Evolutionary conservation across 2,329 filamentous ascomycete genomes (phyloP), one percentile per base, ranked within the genome.

Genomic region (Alternaria ethzedia): DNA sequence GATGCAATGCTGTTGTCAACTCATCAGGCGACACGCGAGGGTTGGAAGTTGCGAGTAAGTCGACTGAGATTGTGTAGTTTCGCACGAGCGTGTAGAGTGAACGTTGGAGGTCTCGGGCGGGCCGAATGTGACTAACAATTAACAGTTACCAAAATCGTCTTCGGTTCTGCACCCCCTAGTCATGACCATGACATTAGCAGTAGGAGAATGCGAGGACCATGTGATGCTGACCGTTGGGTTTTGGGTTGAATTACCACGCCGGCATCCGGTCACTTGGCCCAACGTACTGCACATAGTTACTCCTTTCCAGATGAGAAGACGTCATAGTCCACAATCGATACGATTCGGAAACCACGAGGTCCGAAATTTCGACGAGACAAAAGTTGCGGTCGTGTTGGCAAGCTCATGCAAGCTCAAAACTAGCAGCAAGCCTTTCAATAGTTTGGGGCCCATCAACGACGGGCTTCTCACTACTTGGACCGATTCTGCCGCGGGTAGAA

Each of bases 371-470:
- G 36, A 26, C 32, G 21, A 65, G 26, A 57, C 26, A 36, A 11
- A 15, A 32, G 36, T 43, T 26, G 26, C 36, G 30, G 32, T n/a
- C 15, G 25, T 58, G 55, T 44, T 50, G 26, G 20, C n/a, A 51
- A 23, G 26, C 25, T 13, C 26, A 59, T 47, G 32, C 10, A 46
- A 54, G 57, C 41, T 46, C 23, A 21, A 44, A 7, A 28, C 23
- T 41, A 32, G 44, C 25, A 3, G 17, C 49, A 54, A 58, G 56
- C 45, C 56, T n/a, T 45, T 20, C 45, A 43, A 57, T 57, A 57
- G 46, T 30, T 55, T 21, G 11, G 30, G 20, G 20, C 11, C 49
- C 28, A 45, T 25, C 21, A 45, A 13, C 26, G 21, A 59, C 56
- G 50, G 44, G 10, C 44, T 52, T 17, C 9, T 41, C 4, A 12